Evolutionary conservation across 768 basidiomycete genomes (phyloP), one percentile per base, ranked within the genome.

Genomic region (Rickenella mellea): DNA sequence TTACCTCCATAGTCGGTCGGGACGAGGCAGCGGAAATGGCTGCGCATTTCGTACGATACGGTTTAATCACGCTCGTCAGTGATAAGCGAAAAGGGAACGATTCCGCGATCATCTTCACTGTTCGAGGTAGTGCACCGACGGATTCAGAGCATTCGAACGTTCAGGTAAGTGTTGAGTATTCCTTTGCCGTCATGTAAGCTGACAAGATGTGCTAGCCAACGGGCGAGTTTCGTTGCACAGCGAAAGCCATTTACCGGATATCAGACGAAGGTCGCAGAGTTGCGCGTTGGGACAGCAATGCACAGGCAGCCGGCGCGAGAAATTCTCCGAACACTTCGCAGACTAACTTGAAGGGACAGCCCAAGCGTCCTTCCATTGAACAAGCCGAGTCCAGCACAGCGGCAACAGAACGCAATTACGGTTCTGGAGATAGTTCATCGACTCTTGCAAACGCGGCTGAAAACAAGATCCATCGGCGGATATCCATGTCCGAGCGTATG

Each of bases 1-100:
- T 91, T 53, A 91, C 96, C 0, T 96, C 93, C 1, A 89, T 93
- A 26, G 89, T 92, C 26, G 92, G 92, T 19, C 71, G 89, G 40
- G 96, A 99, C 55, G 96, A 98, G 61, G 93, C 91, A 0, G 89
- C 91, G 9, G 96, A 99, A 68, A 86, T 98, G 78, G 84, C 89
- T 2, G 96, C 93, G 4, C 96, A 98, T 59, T 97, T 98, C 54
- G 92, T 97, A 35, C 81, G 96, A 40, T 96, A 92, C 54, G 88
- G 91, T 29, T 78, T 94, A 48, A 84, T 99, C 61, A 65, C 68
- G 2, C 70, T 98, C 31, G 89, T 94, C 47, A 86, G 83, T 66
- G 88, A 91, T 61, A 91, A 86, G 69, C 74, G 88, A 50, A 89
- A 87, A 67, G 86, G 83, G 55, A 89, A 87, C 48, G 88, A 91